Conservation (phyloP, 2,329 filamentous ascomycete genomes). For the Epichloe amarillans region DNA sequence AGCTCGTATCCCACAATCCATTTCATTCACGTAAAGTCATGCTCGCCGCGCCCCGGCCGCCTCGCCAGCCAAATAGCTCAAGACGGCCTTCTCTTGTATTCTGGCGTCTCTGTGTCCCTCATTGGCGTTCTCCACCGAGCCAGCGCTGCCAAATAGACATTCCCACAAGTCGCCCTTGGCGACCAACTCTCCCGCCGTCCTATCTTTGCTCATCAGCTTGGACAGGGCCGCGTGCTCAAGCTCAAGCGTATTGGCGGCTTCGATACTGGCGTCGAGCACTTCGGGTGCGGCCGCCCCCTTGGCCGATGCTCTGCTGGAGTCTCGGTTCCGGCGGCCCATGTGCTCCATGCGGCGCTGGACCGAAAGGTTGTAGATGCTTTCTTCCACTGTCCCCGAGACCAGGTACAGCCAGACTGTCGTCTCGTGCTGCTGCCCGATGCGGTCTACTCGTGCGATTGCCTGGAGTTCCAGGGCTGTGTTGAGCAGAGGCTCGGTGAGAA, state of each 20-base stretch:
- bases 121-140: slow-evolving; percentile 14
- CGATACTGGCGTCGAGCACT: slow-evolving; percentile 50
- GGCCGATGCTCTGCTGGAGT: slow-evolving; percentile 21
- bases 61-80: slow-evolving; percentile 31
- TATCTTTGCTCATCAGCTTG: slow-evolving; percentile 56
- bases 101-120: slow-evolving; percentile 12
- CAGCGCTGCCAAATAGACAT: slow-evolving; percentile 62
- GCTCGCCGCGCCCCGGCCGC: slow-evolving; percentile 18
- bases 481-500: slow-evolving; percentile 84
- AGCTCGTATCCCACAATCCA: background rate
- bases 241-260: slow-evolving; percentile 75
- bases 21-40: background rate
- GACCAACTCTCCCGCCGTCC: slow-evolving; percentile 66
- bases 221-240: slow-evolving; percentile 59
- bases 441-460: slow-evolving; percentile 85
- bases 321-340: slow-evolving; percentile 34
- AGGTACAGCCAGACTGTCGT: slow-evolving; percentile 96
- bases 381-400: slow-evolving; percentile 80
- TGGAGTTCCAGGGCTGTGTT: slow-evolving; percentile 91
- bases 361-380: slow-evolving; percentile 80
- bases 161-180: slow-evolving; percentile 71
- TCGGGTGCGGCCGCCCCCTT: slow-evolving; percentile 27
- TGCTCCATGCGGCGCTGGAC: slow-evolving; percentile 68
- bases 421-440: slow-evolving; percentile 76
- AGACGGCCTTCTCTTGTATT: slow-evolving; percentile 21